Base-by-base conservation (phyloP, 768 basidiomycete species). In the Boletus huronensis region DNA sequence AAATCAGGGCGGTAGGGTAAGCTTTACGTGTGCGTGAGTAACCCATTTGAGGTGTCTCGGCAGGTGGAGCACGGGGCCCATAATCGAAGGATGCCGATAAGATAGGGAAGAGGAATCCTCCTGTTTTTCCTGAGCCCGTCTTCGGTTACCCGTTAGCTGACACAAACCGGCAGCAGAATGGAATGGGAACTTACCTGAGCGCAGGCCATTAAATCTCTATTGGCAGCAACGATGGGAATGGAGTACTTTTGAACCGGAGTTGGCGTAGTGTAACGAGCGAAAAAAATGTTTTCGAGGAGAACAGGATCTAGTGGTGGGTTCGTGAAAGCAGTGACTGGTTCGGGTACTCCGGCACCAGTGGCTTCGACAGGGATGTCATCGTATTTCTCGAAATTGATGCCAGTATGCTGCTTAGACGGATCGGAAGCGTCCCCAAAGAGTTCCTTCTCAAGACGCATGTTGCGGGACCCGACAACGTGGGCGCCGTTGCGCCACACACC, bases 231-330 rank as follows among this genome's bases (percentile, higher is more conserved):
- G 70, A 98, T 98, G 70, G 97, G 97, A 67, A 99, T 89, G 62
- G 97, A 98, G 73, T 98, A 96, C 81, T 98, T 98, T 85, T 99
- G 97, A 63, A 99, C 97, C 23, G 97, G 97, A 48, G 97, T 99
- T 10, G 97, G 97, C 39, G 85, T 93, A 55, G 85, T 83, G 80
- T 98, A 99, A 77, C 83, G 91, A 70, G 97, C 92, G 73, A 79
- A 88, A 31, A 79, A 77, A 61, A 99, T 99, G 75, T 99, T 99
- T 74, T 97, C 94, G 60, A 98, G 79, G 36, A 99, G 84, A 71
- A 95, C 87, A 42, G 90, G 82, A 74, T 99, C 94, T 65, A 99
- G 77, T 58, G 93, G 95, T 43, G 94, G 88, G 65, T 78, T 83
- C 55, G 88, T 88, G 77, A 99, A 99, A 38, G 84, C 81, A 59